These are phyloP conservation scores for Taphrina communis DNA, from an alignment of 1,139 yeast genomes.

Conservation along the genomic window DNA sequence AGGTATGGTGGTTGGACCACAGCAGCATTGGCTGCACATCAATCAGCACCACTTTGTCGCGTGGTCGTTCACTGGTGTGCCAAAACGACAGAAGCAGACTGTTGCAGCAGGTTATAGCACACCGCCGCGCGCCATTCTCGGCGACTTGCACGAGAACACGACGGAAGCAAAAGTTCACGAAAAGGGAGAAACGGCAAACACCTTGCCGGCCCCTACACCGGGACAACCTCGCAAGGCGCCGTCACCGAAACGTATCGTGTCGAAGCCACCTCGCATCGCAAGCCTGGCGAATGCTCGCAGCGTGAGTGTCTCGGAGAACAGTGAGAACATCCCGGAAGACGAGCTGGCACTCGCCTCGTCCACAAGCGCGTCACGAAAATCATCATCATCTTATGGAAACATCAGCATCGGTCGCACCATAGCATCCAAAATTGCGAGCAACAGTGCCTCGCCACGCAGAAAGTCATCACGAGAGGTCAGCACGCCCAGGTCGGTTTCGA, in stretches of 20 bases:
- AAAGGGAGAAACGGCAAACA: slow-evolving; percentile 54
- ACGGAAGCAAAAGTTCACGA: slow-evolving; percentile 40
- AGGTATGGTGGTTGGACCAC: slow-evolving; percentile 99
- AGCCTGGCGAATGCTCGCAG: slow-evolving; percentile 19
- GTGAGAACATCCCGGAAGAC: slow-evolving; percentile 32
- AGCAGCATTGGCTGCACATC: slow-evolving; percentile 95
- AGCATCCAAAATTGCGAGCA: slow-evolving; percentile 19
- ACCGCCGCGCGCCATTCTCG: slow-evolving; percentile 46
- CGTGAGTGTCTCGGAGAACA: slow-evolving; percentile 14
- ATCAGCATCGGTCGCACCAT: slow-evolving; percentile 23
- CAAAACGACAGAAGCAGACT: slow-evolving; percentile 56
- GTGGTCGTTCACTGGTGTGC: slow-evolving; percentile 64
- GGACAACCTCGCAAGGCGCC: slow-evolving; percentile 86
- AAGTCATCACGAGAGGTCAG: slow-evolving; percentile 35
- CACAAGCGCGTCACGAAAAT: slow-evolving; percentile 12
- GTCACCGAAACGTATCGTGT: slow-evolving; percentile 26
- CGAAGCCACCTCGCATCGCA: slow-evolving; percentile 37
- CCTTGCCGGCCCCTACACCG: slow-evolving; percentile 88
- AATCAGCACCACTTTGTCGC: slow-evolving; percentile 95
- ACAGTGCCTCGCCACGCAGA: slow-evolving; percentile 29
- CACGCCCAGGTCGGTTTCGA: slow-evolving; percentile 32
- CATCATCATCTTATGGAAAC: slow-evolving; percentile 25
- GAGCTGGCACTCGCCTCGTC: slow-evolving; percentile 19
- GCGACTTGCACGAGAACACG: slow-evolving; percentile 47
- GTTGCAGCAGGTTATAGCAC: slow-evolving; percentile 50